Evolutionary conservation across 768 basidiomycete species (phyloP).

Genomic region (Boletus reticuloceps): DNA sequence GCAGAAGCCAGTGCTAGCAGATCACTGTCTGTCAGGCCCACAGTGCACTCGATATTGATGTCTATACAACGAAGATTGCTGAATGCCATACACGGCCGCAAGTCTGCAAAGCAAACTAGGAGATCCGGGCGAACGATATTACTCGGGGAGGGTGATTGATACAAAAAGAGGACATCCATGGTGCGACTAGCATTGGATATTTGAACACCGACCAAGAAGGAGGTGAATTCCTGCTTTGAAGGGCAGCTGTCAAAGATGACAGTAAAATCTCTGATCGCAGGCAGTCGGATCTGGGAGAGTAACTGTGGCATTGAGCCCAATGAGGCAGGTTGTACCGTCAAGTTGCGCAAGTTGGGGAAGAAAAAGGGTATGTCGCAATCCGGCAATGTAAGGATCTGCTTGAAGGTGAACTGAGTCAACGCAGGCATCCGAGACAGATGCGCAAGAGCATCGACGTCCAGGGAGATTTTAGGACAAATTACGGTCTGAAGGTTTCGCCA

Average conservation of each 20-base stretch:
- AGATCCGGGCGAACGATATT: too few species aligned
- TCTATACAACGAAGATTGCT: not conserved
- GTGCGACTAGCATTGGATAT: not conserved
- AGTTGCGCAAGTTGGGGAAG: not conserved
- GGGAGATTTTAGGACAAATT: not conserved
- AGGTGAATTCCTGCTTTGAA: not conserved
- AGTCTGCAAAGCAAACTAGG: too few species aligned
- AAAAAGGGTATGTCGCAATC: not conserved
- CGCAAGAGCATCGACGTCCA: not conserved
- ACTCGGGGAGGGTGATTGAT: not conserved
- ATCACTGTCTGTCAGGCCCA: not conserved
- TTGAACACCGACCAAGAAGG: not conserved
- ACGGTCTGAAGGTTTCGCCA: not conserved
- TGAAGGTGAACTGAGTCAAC: not conserved
- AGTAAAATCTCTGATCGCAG: not conserved
- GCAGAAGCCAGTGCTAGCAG: not conserved
- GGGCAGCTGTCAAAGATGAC: not conserved
- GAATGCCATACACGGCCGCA: not conserved
- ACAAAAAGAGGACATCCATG: not conserved
- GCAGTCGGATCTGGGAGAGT: not conserved
- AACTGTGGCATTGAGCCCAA: not conserved
- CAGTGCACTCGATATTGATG: too few species aligned
- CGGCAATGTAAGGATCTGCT: too few species aligned
- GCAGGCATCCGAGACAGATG: constrained; percentile 1
- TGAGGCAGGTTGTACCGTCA: not conserved